Evolutionary conservation across 2,329 filamentous ascomycete species (phyloP).

Genomic region (Penicillium sp.): DNA sequence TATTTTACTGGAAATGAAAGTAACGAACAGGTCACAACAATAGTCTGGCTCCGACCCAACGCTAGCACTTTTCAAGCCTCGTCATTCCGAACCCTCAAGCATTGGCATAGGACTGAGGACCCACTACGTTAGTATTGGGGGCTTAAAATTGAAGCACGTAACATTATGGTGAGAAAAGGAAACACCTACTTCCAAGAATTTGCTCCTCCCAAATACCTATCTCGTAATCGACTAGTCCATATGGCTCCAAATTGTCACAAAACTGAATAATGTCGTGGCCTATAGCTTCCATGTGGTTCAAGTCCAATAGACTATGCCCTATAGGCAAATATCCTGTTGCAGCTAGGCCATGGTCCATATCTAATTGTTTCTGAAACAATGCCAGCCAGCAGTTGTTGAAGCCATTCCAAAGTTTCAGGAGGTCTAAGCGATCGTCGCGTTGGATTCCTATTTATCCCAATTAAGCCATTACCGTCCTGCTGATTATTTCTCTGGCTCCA

Average conservation of each 20-base stretch:
- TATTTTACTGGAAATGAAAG: too few relatives aligned
- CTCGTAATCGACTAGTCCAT: not conserved
- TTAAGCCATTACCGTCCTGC: too few relatives aligned
- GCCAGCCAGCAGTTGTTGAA: not conserved
- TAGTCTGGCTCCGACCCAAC: too few relatives aligned
- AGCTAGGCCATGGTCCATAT: not conserved
- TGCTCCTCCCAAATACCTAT: not conserved
- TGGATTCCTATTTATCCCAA: not conserved
- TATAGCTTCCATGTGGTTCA: not conserved
- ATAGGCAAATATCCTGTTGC: not conserved
- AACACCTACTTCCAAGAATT: not conserved
- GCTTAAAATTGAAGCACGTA: not conserved
- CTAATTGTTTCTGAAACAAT: not conserved
- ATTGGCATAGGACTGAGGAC: not conserved
- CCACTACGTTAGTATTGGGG: not conserved
- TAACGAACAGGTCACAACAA: too few relatives aligned
- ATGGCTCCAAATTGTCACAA: not conserved
- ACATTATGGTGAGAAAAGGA: not conserved
- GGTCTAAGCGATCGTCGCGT: not conserved
- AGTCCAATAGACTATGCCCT: not conserved
- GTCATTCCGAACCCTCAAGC: not conserved
- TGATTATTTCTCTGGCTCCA: too few relatives aligned
- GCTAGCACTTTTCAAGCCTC: too few relatives aligned
- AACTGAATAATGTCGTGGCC: not conserved
- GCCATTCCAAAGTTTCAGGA: not conserved